Base-by-base conservation (phyloP, 345 rosid genomes). In the Gossypium australe region DNA sequence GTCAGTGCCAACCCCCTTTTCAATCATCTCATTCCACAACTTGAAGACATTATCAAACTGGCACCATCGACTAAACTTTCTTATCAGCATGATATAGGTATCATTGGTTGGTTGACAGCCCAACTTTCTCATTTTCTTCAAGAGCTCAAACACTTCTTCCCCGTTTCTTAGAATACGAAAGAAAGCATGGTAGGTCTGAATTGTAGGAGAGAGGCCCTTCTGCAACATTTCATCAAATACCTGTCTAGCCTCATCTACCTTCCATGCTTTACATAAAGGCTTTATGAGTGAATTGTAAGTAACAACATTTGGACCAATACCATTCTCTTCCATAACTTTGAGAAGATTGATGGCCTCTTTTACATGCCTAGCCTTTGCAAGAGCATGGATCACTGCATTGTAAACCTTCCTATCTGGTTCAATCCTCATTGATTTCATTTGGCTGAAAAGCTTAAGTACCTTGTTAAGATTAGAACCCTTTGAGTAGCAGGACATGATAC, bases 331-430 rank as follows among this genome's bases (percentile, higher is more conserved):
- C 97, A 94, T 91, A 3, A 82, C 78, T 76, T 85, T 87, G 86
- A 91, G 75, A 74, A 91, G 82, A 62, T 78, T 83, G 74, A 85
- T 63, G 53, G 96, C 97, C 80, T 93, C 90, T n/a, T 84, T 79
- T 55, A 87, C 94, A 76, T 84, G 83, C 68, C 89, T 81, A n/a
- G 83, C 92, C 82, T 87, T 93, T 13, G 96, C 94, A 76, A 93
- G 90, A 51, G 98, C 91, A 74, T 90, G 89, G 70, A 91, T 81
- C 41, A 93, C 91, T 0, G 93, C 94, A 71, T 91, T 93, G 79
- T 91, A 91, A 64, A 86, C 96, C 85, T 93, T 95, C 80, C 92
- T 84, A 79, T 95, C 98, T 0, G 96, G 90, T 78, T 87, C 90
- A 61, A 93, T 84, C 68, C 82, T 55, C 76, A 79, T 67, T 20